Conservation (phyloP, 2,329 filamentous ascomycete species). For the Phaeophleospora eucalypticola region DNA sequence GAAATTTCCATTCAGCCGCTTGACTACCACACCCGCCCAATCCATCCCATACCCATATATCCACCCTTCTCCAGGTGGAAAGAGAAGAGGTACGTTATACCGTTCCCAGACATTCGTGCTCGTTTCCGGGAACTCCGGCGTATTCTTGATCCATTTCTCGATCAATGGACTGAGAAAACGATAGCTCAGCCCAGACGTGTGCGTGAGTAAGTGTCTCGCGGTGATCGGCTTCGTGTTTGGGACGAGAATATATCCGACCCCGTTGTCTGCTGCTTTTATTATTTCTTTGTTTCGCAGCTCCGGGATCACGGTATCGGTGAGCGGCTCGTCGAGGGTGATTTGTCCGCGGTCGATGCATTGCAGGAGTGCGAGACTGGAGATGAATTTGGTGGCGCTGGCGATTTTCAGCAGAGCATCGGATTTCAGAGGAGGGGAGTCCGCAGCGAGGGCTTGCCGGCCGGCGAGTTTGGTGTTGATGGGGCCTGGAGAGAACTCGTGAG, state of each 20-base stretch:
- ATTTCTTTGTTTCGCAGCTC: conserved; percentile 38
- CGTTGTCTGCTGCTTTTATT: neutral
- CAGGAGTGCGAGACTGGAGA: conserved; percentile 50
- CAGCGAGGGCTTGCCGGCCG: conserved; percentile 12
- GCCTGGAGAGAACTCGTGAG: no score
- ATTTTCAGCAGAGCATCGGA: conserved; percentile 29
- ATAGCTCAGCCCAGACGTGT: conserved; percentile 48
- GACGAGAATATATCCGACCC: neutral
- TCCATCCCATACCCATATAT: no score
- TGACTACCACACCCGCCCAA: no score
- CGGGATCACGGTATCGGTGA: conserved; percentile 44
- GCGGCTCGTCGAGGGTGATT: conserved; percentile 44
- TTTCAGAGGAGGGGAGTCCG: conserved; percentile 21
- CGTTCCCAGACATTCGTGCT: no score
- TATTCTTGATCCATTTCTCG: no score
- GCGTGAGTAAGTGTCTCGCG: conserved; percentile 42
- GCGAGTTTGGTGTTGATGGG: conserved; percentile 17
- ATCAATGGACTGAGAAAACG: no score
- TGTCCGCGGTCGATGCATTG: conserved; percentile 53
- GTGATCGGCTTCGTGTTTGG: conserved; percentile 7
- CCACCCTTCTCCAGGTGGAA: no score
- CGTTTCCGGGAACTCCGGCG: no score
- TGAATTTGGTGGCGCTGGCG: conserved; percentile 41
- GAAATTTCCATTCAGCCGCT: no score
- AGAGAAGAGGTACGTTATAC: no score